Base-by-base conservation (phyloP, 345 rosid genomes). In the Heritiera littoralis region DNA sequence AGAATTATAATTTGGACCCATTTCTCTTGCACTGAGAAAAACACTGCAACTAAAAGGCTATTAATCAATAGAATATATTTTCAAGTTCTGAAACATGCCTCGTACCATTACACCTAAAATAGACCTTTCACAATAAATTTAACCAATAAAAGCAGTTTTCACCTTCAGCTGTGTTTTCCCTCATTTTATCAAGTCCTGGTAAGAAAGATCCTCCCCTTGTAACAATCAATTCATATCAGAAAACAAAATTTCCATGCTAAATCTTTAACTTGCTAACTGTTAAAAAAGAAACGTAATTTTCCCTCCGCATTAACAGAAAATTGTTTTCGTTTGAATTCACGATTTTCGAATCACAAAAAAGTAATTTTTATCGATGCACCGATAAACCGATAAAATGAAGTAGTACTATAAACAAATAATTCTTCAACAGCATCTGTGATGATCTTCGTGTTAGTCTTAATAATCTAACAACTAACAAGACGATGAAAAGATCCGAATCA, bases 1-100 rank as follows among this genome's bases (percentile, higher is more conserved):
- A 90, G 98, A 80, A 66, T 93, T 77, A 80, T 38, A 76, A 48
- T 77, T 84, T 81, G 85, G 87, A 80, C 80, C 85, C 84, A 68
- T 72, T 41, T 55, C 74, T 17, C 75, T 75, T 79, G 15, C 80
- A 55, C 9, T 86, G 88, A 85, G 86, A 66, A 77, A 74, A 86
- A 86, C 92, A 32, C 81, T 77, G 41, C 90, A 91, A 84, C 92
- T 85, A 84, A 66, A 84, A 43, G 10, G 52, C 7, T 48, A 32
- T 82, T 69, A 66, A 56, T 38, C 70, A 63, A 63, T 75, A 45
- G 41, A 55, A 55, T 65, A 13, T 69, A 18, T 9, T 45, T 12
- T 69, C 3, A 35, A 35, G 20, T 40, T 66, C 40, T 40, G 28
- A 66, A 41, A n/a, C 75, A 15, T 71, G 60, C 45, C 40, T 30